Base-by-base conservation (phyloP, 768 basidiomycete species). In the Termitomyces sp. region DNA sequence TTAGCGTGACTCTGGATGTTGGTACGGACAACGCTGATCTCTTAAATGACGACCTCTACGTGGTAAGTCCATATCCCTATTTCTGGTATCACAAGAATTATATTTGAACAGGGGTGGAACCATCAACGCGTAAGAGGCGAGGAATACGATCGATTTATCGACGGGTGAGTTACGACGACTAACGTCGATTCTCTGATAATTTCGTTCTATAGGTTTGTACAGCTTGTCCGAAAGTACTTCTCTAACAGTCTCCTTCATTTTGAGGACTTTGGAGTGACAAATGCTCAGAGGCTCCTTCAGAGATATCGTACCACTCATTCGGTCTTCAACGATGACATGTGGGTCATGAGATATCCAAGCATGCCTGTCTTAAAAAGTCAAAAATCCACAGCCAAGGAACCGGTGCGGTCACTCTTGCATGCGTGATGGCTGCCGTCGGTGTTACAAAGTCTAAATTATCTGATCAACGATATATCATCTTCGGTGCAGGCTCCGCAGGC, bases 291-390 rank as follows among this genome's bases (percentile, higher is more conserved):
- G 18, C 68, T 93, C 1, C 75, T 94, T 38, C 76, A 84, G 43
- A 72, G 74, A 40, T 92, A 89, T 69, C 75, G 78, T 9, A 76
- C 81, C 44, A 70, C 78, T n/a, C 87, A 89, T 61, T 74, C 86
- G 0, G 80, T 84, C 5, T 88, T 94, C 76, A 94, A 94, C 67
- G 92, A 94, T 60, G 92, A 94, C 67, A 88, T 93, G 87, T 87
- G 68, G 1, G 68, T 65, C 50, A 38, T 20, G n/a, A 9, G 38
- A 41, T 35, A 11, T 40, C 2, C 10, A 20, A 20, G 16, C 18
- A 43, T 28, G 13, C 18, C 26, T 46, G 2, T 18, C 47, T 49
- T 28, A 38, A 14, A n/a, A 10, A 38, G 38, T 20, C 18, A 55
- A 16, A 20, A 5, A 41, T 3, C 49, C 43, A 16, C 57, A 88